phyloP scores from a whole-genome alignment of 768 basidiomycete species.

The Tylopilus vinaceipallidus region DNA sequence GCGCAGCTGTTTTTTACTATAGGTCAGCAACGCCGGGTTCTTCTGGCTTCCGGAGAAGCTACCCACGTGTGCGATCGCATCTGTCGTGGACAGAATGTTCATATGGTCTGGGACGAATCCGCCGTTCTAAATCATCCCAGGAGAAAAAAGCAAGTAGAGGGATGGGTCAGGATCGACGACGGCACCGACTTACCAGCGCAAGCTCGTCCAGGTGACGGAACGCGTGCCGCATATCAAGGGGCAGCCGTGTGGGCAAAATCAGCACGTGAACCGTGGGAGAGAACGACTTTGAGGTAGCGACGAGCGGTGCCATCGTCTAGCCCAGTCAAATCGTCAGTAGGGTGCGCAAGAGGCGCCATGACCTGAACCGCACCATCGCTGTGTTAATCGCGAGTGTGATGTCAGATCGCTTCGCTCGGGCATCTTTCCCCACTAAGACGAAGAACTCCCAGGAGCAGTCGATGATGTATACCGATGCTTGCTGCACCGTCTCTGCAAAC shows the following conservation, averaged over 20 bases:
- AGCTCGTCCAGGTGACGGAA: slow-evolving; percentile 71
- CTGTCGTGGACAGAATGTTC: slow-evolving; percentile 61
- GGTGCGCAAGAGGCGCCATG: not conserved
- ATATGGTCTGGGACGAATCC: slow-evolving; percentile 67
- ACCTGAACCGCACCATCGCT: slow-evolving; percentile 45
- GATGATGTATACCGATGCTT: slow-evolving; percentile 57
- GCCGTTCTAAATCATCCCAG: slow-evolving; percentile 41
- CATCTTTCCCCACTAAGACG: slow-evolving; percentile 64
- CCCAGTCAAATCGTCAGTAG: not conserved
- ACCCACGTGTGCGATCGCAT: slow-evolving; percentile 59
- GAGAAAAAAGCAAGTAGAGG: not conserved
- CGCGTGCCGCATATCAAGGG: slow-evolving; percentile 63
- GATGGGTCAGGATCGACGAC: not conserved
- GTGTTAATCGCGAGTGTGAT: slow-evolving; percentile 61
- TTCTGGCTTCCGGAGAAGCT: not conserved
- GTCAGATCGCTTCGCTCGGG: slow-evolving; percentile 55
- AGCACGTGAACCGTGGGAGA: slow-evolving; percentile 71
- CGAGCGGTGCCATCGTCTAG: slow-evolving; percentile 53
- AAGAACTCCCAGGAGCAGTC: slow-evolving; percentile 83
- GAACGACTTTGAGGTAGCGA: slow-evolving; percentile 61
- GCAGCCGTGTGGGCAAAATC: slow-evolving; percentile 70
- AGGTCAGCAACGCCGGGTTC: slow-evolving; percentile 1
- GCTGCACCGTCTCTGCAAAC: slow-evolving; percentile 35
- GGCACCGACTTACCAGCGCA: slow-evolving; percentile 46
- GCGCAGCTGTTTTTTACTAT: slow-evolving; percentile 42